Evolutionary conservation across 2,329 filamentous ascomycete species (phyloP).

Genomic region (Talaromyces sp.): DNA sequence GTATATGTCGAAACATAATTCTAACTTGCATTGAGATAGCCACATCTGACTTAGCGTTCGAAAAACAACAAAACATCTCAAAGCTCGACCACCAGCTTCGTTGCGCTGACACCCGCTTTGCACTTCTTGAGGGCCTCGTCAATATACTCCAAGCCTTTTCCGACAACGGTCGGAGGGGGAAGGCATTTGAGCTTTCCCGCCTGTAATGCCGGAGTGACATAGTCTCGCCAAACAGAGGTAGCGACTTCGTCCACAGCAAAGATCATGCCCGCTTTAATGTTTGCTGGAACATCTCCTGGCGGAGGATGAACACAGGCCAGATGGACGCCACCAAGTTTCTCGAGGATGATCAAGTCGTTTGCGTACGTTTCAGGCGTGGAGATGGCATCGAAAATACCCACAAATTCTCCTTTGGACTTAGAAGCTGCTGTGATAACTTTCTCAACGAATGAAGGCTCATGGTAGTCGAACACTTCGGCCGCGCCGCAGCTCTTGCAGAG

Average conservation of each 20-base stretch:
- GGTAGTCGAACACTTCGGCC: conserved; percentile 42
- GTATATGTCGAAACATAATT: neutral
- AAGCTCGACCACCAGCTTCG: conserved; percentile 36
- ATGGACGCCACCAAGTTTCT: conserved; percentile 1
- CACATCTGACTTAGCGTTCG: neutral
- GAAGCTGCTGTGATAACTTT: conserved; percentile 21
- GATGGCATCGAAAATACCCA: conserved; percentile 20
- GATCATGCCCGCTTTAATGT: conserved; percentile 16
- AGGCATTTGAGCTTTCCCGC: conserved; percentile 28
- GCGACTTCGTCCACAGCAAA: conserved; percentile 22
- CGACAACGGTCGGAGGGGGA: conserved; percentile 39
- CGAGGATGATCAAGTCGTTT: conserved; percentile 4
- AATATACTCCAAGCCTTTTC: conserved; percentile 36
- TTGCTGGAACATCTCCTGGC: conserved; percentile 13
- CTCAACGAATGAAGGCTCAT: conserved; percentile 21
- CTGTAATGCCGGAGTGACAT: conserved; percentile 28
- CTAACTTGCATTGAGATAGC: neutral
- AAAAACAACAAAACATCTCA: neutral
- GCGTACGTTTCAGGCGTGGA: conserved; percentile 10
- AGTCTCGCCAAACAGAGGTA: conserved; percentile 28
- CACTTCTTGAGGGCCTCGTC: conserved; percentile 36
- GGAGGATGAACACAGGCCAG: conserved; percentile 14
- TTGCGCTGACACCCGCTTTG: conserved; percentile 38
- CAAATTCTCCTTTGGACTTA: conserved; percentile 16
- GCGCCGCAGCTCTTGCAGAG: conserved; percentile 41